These are phyloP conservation scores for Xylaria cubensis DNA, from an alignment of 495 filamentous ascomycete species.

Conservation along the genomic window DNA sequence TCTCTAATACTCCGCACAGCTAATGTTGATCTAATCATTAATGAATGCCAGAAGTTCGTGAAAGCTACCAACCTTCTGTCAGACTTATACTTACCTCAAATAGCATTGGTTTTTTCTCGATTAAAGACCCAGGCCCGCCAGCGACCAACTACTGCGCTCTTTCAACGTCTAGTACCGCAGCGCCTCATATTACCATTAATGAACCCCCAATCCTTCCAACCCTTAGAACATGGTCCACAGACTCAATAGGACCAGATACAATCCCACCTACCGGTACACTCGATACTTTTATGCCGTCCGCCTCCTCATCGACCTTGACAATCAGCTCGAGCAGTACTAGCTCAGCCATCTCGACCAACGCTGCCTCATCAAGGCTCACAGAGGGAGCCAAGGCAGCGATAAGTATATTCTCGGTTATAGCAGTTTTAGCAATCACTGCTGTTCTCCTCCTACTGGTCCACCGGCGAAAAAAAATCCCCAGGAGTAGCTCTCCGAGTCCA, in stretches of 20 bases:
- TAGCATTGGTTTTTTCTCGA: slow-evolving; percentile 46
- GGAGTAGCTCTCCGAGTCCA: slow-evolving; percentile 25
- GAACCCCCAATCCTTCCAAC: slow-evolving; percentile 1
- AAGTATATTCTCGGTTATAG: slow-evolving; percentile 47
- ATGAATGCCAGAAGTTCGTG: slow-evolving; percentile 54
- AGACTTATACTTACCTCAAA: slow-evolving; percentile 12
- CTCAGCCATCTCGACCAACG: slow-evolving; percentile 24
- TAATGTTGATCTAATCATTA: slow-evolving; percentile 54
- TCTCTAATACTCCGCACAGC: slow-evolving; percentile 43
- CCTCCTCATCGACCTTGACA: slow-evolving; percentile 7
- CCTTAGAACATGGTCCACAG: background rate
- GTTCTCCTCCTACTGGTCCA: slow-evolving; percentile 45
- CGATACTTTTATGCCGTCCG: background rate
- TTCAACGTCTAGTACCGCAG: slow-evolving; percentile 14
- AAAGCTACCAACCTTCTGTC: background rate
- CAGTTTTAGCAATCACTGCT: slow-evolving; percentile 42
- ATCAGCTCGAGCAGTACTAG: slow-evolving; percentile 27
- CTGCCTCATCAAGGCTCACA: slow-evolving; percentile 37
- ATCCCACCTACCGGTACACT: slow-evolving; percentile 9
- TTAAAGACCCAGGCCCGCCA: slow-evolving; percentile 51
- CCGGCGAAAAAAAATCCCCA: slow-evolving; percentile 37
- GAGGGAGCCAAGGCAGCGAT: slow-evolving; percentile 49
- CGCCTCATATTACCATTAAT: background rate
- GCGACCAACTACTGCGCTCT: slow-evolving; percentile 27
- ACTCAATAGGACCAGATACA: background rate